A percentile compares a stretch with the other conserved stretches of the same genome.
These are phyloP conservation scores for Neofusicoccum cordaticola DNA, from an alignment of 2,329 filamentous ascomycete genomes.

Conservation along the genomic window DNA sequence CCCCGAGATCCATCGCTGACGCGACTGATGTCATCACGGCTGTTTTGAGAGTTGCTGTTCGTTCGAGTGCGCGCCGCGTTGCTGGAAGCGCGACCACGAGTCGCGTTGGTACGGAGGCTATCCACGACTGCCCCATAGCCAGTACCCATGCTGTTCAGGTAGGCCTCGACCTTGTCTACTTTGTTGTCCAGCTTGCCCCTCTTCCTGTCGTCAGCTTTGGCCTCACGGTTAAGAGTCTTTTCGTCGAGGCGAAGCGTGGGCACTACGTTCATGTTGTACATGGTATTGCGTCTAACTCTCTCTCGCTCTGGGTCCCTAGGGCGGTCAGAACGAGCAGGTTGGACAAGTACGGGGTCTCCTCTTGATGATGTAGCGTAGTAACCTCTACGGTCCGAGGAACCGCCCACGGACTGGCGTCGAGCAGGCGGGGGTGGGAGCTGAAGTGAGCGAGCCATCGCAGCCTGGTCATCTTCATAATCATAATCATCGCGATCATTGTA, in stretches of 20 bases:
- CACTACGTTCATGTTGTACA: conserved; percentile 8
- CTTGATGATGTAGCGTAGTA: background rate
- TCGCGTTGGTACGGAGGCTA: background rate
- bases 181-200: conserved; percentile 3
- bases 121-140: background rate
- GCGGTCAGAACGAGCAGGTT: conserved; percentile 4
- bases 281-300: background rate
- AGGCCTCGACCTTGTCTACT: background rate
- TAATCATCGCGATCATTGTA: background rate
- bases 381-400: background rate
- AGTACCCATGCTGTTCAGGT: background rate
- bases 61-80: background rate
- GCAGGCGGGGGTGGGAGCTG: background rate
- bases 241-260: background rate
- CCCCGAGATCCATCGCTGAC: conserved; percentile 9
- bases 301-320: background rate
- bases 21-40: conserved; percentile 3
- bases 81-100: conserved; percentile 5
- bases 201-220: background rate
- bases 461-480: background rate
- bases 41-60: background rate
- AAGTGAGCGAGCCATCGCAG: background rate
- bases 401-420: background rate
- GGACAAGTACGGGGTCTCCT: background rate
- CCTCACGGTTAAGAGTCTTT: background rate